Percentiles rank a stretch among this genome's conserved stretches.
Conservation (phyloP, 2,329 filamentous ascomycete genomes). For the Didymosphaeria variabile region DNA sequence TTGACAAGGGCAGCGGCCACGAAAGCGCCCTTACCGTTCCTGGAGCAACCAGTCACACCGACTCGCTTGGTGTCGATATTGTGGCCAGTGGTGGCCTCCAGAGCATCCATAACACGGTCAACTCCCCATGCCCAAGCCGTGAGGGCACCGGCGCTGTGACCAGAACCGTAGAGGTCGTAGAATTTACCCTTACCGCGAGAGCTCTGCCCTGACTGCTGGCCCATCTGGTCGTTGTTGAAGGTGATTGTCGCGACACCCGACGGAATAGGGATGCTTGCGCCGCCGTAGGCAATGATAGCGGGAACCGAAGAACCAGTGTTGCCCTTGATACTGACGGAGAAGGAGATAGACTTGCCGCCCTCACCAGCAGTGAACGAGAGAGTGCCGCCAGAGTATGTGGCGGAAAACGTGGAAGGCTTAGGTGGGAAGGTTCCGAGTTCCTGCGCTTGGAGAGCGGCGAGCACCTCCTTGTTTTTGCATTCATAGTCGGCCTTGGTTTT, state of each 20-base stretch:
- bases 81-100: constrained; percentile 59
- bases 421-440: constrained; percentile 51
- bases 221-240: constrained; percentile 68
- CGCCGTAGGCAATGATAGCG: constrained; percentile 67
- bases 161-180: constrained; percentile 66
- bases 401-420: constrained; percentile 44
- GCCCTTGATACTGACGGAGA: constrained; percentile 48
- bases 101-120: constrained; percentile 66
- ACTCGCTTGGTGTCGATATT: constrained; percentile 55
- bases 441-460: constrained; percentile 46
- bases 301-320: constrained; percentile 61
- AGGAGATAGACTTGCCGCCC: constrained; percentile 47
- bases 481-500: constrained; percentile 46
- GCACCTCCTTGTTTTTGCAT: constrained; percentile 50
- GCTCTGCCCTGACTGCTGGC: constrained; percentile 53
- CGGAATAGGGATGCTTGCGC: constrained; percentile 64
- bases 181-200: constrained; percentile 67
- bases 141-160: constrained; percentile 65
- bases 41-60: constrained; percentile 70
- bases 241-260: constrained; percentile 64
- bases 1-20: constrained; percentile 67
- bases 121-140: constrained; percentile 73
- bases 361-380: constrained; percentile 48
- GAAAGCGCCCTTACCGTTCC: constrained; percentile 71
- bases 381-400: constrained; percentile 40